Percentiles rank a stretch among this genome's conserved stretches.
phyloP scores from a whole-genome alignment of 31 red algal genomes.

The Porphyra umbilicalis region DNA sequence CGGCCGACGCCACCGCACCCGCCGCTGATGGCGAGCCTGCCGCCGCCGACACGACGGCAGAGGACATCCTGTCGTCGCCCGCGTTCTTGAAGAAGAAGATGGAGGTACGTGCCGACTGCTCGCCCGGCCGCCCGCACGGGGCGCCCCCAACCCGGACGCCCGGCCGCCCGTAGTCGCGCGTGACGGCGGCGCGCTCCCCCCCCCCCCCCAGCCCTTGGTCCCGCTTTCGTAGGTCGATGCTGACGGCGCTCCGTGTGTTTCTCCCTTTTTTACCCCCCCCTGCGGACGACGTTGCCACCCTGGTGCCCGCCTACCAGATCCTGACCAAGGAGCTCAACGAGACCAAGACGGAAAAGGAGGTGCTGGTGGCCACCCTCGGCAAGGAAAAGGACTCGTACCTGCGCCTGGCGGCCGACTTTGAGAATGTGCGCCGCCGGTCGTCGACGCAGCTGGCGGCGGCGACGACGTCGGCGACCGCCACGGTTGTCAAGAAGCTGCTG shows the following conservation, averaged over 20 bases:
- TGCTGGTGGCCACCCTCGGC: conserved; percentile 13
- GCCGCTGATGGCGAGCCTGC: neutral
- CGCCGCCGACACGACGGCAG: conserved; percentile 35
- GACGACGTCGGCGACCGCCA: conserved; percentile 40
- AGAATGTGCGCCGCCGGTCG: conserved; percentile 78
- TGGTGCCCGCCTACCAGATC: conserved; percentile 10
- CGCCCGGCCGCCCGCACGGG: too few species aligned
- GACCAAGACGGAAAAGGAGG: conserved; percentile 22
- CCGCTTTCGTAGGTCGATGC: neutral
- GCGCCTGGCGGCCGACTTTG: conserved; percentile 94
- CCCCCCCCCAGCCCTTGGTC: too few species aligned
- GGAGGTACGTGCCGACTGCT: conserved; percentile 55
- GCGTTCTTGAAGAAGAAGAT: conserved; percentile 81
- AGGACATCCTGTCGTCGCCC: conserved; percentile 87
- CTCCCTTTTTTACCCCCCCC: neutral
- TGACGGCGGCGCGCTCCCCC: too few species aligned
- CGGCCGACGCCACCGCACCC: neutral
- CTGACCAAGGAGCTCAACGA: conserved; percentile 75
- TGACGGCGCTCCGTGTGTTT: neutral
- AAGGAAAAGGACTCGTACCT: conserved; percentile 71
- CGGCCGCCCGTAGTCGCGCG: too few species aligned
- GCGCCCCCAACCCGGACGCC: too few species aligned
- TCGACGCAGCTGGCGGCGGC: conserved; percentile 40
- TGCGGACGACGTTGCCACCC: neutral
- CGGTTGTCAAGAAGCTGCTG: conserved; percentile 71